These are phyloP conservation scores for Lagenaria siceraria DNA, from an alignment of 306 rosid species.

Conservation along the genomic window DNA sequence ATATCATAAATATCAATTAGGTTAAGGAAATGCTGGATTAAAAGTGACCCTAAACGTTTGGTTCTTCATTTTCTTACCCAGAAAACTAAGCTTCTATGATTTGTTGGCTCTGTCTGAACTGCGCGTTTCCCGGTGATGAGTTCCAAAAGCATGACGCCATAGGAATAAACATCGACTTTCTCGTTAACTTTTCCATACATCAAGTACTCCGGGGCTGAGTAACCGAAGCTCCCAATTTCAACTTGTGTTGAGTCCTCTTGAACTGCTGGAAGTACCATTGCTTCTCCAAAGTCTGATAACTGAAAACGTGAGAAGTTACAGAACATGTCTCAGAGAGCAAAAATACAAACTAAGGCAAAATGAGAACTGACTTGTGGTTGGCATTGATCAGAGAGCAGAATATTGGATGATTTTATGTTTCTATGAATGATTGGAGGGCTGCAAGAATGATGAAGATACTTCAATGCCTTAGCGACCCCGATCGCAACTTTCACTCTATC, in stretches of 20 bases:
- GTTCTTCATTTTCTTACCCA: constrained; percentile 21
- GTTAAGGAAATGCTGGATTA: neutral
- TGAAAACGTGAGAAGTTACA: constrained; percentile 7
- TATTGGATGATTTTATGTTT: constrained; percentile 36
- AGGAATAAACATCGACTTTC: constrained; percentile 38
- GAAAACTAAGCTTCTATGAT: constrained; percentile 30
- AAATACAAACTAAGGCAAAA: neutral
- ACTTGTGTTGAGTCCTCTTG: constrained; percentile 6
- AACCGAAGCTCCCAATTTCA: constrained; percentile 29
- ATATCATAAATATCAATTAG: neutral
- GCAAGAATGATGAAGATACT: constrained; percentile 36
- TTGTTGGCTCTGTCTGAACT: constrained; percentile 19
- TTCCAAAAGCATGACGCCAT: constrained; percentile 38
- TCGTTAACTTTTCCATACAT: constrained; percentile 37
- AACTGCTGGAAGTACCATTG: constrained; percentile 16
- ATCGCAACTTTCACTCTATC: constrained; percentile 34
- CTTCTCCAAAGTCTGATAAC: constrained; percentile 41
- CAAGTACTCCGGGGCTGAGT: constrained; percentile 34
- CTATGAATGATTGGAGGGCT: constrained; percentile 30
- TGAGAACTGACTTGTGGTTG: constrained; percentile 28
- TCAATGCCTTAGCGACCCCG: constrained; percentile 29
- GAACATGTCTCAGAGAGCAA: neutral
- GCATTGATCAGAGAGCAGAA: constrained; percentile 27
- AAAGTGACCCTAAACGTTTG: neutral
- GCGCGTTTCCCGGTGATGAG: constrained; percentile 43